Evolutionary conservation across 331 rosid genomes (phyloP), one percentile per base, ranked within the genome.

Genomic region (Quercus lobata): DNA sequence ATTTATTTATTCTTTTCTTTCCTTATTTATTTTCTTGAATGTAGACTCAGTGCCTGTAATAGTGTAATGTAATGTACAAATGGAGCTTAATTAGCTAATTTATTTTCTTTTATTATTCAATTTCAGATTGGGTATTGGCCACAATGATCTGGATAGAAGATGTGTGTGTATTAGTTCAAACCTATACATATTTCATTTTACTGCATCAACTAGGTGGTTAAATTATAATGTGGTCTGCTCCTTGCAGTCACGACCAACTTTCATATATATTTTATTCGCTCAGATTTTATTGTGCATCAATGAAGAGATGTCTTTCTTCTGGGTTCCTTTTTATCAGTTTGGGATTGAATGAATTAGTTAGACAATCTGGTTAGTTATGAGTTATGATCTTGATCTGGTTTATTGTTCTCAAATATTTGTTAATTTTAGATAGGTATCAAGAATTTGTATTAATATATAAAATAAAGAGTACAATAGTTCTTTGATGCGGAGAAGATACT

Each of bases 41-140:
- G 35, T 18, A 9, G 29, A 52, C 30, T 57, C 5, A 29, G 29
- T 15, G 7, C 30, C n/a, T 4, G 1, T 16, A 15, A 25, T 37
- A 53, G 35, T 32, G 35, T 32, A 32, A 32, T 32, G 35, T 32
- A 32, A 32, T 5, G 35, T 73, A 37, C 27, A 52, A 35, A 57
- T n/a, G 12, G 22, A 17, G 76, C 79, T 69, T 52, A 22, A 27
- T 27, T 27, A 27, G 60, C 87, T 80, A 65, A 85, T 78, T 44
- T 78, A 34, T 35, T 62, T 55, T 75, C 77, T 60, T 78, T 78
- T 84, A 53, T 75, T 75, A 46, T 58, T 76, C 58, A 73, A 74
- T 78, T 78, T 41, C 91, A 94, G 97, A 94, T 94, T 56, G 97
- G 98, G 54, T 94, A 90, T 85, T 94, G 98, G 86, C 97, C 98